Conservation (phyloP, 2,329 filamentous ascomycete genomes). For the Geosmithia flava region DNA sequence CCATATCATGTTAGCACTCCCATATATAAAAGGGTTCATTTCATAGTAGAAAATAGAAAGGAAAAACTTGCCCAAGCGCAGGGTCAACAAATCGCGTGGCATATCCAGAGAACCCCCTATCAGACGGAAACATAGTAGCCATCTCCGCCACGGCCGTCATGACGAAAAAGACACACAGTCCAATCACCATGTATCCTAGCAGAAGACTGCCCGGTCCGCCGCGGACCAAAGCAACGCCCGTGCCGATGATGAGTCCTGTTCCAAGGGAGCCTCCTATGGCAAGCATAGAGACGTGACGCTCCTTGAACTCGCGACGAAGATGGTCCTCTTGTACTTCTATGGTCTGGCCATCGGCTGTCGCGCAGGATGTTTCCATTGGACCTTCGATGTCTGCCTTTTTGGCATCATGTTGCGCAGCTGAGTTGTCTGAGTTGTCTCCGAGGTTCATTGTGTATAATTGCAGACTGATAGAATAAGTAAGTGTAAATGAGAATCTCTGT, state of each 20-base stretch:
- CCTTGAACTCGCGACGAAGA: slow-evolving; percentile 10
- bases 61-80: slow-evolving; percentile 14
- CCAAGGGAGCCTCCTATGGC: slow-evolving; percentile 24
- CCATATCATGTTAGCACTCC: not conserved
- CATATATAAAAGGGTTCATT: too few relatives aligned
- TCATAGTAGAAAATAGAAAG: too few relatives aligned
- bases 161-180: slow-evolving; percentile 40
- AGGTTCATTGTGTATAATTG: too few relatives aligned
- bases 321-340: not conserved
- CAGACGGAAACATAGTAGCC: slow-evolving; percentile 13
- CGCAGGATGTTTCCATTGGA: too few relatives aligned
- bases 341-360: too few relatives aligned
- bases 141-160: slow-evolving; percentile 31
- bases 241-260: slow-evolving; percentile 35
- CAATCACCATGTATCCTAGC: slow-evolving; percentile 27
- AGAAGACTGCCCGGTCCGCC: slow-evolving; percentile 29
- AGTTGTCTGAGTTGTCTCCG: too few relatives aligned
- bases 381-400: too few relatives aligned
- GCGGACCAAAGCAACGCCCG: slow-evolving; percentile 32
- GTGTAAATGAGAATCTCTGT: too few relatives aligned
- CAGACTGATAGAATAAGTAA: too few relatives aligned
- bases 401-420: too few relatives aligned
- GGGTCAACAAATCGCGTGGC: slow-evolving; percentile 16
- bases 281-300: slow-evolving; percentile 21
- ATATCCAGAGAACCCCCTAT: slow-evolving; percentile 15